Evolutionary conservation across 805 yeast genomes (phyloP).

Genomic region (Kodamaea hsintzibuensis): DNA sequence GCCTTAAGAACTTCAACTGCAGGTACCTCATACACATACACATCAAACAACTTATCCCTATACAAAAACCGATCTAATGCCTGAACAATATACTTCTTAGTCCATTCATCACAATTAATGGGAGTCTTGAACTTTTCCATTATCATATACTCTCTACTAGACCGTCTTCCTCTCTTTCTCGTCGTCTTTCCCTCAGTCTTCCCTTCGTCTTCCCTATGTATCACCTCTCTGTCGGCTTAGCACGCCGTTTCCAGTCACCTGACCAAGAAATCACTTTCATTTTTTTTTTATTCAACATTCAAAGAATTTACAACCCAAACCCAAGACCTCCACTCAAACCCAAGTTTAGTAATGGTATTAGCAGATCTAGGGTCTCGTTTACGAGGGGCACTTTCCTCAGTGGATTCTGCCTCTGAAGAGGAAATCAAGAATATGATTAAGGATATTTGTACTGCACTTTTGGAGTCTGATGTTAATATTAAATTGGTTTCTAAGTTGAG

Average conservation of each 20-base stretch:
- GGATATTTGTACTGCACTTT: conserved; percentile 84
- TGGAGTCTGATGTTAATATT: conserved; percentile 94
- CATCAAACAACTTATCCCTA: not conserved
- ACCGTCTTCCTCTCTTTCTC: not conserved
- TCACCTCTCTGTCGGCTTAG: too few species aligned
- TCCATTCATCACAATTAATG: not conserved
- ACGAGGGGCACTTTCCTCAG: conserved; percentile 43
- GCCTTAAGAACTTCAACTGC: not conserved
- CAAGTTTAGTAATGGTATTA: conserved; percentile 43
- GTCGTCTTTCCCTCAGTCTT: not conserved
- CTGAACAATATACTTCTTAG: not conserved
- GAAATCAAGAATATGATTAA: conserved; percentile 62
- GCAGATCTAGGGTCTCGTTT: conserved; percentile 47
- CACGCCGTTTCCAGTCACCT: not conserved
- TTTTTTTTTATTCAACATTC: not conserved
- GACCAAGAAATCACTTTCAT: not conserved
- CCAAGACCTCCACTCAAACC: too few species aligned
- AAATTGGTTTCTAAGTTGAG: conserved; percentile 76
- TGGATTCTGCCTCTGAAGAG: conserved; percentile 40
- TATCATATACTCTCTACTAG: not conserved
- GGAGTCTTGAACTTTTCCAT: not conserved
- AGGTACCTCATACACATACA: not conserved
- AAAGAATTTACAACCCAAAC: not conserved
- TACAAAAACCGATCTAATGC: not conserved
- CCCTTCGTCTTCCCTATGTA: too few species aligned